Evolutionary conservation across 2,329 filamentous ascomycete genomes (phyloP).

Genomic region (Exophiala oligosperma): DNA sequence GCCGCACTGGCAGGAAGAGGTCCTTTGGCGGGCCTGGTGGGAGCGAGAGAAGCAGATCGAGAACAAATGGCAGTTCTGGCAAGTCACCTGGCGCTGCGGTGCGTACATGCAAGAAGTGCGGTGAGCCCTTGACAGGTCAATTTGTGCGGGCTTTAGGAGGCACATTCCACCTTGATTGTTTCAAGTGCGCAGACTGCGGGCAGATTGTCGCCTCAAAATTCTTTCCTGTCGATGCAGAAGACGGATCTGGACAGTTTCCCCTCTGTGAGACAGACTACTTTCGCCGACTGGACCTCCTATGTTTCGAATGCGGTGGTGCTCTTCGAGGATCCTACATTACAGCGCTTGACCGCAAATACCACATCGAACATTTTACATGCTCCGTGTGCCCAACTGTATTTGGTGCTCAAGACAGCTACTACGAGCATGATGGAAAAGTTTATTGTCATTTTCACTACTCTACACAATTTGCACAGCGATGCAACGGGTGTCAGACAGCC

Average conservation of each 20-base stretch:
- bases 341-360: constrained; percentile 94
- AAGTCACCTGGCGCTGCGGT: constrained; percentile 34
- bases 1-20: constrained; percentile 29
- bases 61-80: constrained; percentile 34
- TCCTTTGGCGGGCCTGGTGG: constrained; percentile 26
- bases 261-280: constrained; percentile 99
- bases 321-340: constrained; percentile 97
- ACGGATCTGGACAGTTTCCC: constrained; percentile 80
- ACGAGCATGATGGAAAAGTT: constrained; percentile 93
- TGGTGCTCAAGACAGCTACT: constrained; percentile 96
- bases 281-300: constrained; percentile 83
- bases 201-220: constrained; percentile 98
- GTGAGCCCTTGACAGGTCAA: constrained; percentile 83
- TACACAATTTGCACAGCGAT: constrained; percentile 92
- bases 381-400: constrained; percentile 97
- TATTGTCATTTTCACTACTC: constrained; percentile 99
- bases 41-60: constrained; percentile 33
- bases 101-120: constrained; percentile 79
- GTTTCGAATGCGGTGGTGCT: constrained; percentile 87
- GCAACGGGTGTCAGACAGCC: constrained; percentile 93
- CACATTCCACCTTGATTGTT: constrained; percentile 96
- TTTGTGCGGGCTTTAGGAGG: constrained; percentile 92
- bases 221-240: constrained; percentile 92
- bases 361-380: constrained; percentile 98
- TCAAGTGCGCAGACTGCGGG: constrained; percentile 93